A percentile compares a stretch with the other conserved stretches of the same genome.
Evolutionary conservation across 768 basidiomycete species (phyloP).

Genomic region (Boletus pseudopeckii): DNA sequence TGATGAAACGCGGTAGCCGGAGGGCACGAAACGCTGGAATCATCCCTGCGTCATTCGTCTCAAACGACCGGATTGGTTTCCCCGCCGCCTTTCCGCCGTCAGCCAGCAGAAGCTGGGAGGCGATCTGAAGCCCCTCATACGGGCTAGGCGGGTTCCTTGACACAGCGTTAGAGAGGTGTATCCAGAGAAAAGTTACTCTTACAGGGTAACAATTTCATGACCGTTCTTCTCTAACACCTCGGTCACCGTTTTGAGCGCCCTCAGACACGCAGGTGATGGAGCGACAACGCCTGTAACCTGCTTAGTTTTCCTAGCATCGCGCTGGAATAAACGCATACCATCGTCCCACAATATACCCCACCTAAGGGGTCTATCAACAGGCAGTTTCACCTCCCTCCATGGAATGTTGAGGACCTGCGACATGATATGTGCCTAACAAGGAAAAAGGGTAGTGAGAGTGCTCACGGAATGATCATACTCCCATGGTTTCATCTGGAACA

Average conservation of each 20-base stretch:
- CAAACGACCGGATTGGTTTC: constrained; percentile 36
- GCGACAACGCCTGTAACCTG: constrained; percentile 47
- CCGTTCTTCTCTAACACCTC: constrained; percentile 43
- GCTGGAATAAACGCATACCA: constrained; percentile 32
- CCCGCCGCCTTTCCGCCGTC: constrained; percentile 44
- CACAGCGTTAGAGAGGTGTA: neutral
- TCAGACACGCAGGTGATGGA: constrained; percentile 56
- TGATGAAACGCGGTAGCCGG: constrained; percentile 45
- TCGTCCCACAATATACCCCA: constrained; percentile 68
- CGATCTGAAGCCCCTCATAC: constrained; percentile 50
- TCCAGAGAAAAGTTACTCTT: constrained; percentile 6
- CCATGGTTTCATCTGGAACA: constrained; percentile 63
- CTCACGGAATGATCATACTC: constrained; percentile 54
- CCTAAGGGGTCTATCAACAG: constrained; percentile 49
- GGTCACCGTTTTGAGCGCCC: constrained; percentile 50
- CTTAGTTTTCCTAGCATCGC: neutral
- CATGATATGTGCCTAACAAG: neutral
- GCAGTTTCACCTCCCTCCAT: constrained; percentile 36
- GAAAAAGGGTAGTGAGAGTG: neutral
- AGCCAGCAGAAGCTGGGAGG: constrained; percentile 49
- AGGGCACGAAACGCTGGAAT: constrained; percentile 37
- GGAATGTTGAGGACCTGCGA: constrained; percentile 36
- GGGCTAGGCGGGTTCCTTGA: constrained; percentile 40
- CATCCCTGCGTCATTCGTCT: constrained; percentile 50
- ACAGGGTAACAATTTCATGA: constrained; percentile 55